phyloP scores from a whole-genome alignment of 2,329 filamentous ascomycete genomes.

The Aspergillus pseudonomiae region DNA sequence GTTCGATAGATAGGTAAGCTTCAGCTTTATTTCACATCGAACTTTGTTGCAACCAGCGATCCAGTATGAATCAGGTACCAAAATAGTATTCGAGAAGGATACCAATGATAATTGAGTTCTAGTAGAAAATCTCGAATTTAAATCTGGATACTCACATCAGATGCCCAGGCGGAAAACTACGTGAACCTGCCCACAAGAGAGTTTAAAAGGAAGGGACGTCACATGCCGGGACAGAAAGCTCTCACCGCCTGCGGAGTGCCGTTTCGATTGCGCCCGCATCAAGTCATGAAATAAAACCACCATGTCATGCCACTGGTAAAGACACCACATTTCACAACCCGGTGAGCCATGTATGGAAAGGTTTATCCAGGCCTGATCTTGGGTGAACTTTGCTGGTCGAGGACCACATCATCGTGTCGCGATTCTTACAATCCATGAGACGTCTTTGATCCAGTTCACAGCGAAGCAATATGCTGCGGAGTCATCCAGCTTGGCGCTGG shows the following conservation, averaged over 20 bases:
- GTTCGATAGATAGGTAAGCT: too few species aligned
- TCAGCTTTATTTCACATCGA: background rate
- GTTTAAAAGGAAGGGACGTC: background rate
- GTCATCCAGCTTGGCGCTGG: slow-evolving; percentile 39
- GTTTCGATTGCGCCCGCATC: slow-evolving; percentile 4
- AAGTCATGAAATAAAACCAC: background rate
- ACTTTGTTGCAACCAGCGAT: background rate
- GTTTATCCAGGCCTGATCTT: slow-evolving; percentile 13
- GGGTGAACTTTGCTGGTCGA: slow-evolving; percentile 15
- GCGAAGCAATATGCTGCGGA: slow-evolving; percentile 39
- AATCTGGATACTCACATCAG: background rate
- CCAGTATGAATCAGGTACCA: background rate
- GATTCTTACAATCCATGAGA: slow-evolving; percentile 16
- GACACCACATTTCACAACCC: background rate
- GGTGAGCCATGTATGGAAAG: slow-evolving; percentile 24
- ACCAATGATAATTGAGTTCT: background rate
- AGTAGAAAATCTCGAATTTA: background rate
- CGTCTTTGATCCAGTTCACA: slow-evolving; percentile 29
- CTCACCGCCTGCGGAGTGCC: slow-evolving; percentile 18
- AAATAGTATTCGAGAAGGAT: background rate
- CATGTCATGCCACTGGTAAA: slow-evolving; percentile 11
- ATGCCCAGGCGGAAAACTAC: background rate
- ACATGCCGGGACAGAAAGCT: slow-evolving; percentile 13
- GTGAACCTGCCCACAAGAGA: background rate
- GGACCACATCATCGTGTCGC: slow-evolving; percentile 5